phyloP scores from a whole-genome alignment of 257 asterid genomes.

The Avicennia marina region DNA sequence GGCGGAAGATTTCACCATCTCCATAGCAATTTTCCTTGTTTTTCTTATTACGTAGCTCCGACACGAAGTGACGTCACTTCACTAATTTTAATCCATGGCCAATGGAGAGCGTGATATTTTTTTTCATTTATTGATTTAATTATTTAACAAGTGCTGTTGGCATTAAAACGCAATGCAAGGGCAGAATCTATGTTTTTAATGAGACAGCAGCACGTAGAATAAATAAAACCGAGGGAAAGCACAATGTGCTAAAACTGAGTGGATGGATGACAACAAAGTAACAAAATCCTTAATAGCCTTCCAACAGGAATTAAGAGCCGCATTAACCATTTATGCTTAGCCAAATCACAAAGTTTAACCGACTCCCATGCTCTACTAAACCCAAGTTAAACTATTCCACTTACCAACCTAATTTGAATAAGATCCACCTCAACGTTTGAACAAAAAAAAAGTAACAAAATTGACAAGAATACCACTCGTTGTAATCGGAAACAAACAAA shows the following conservation, averaged over 20 bases:
- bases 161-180: not conserved
- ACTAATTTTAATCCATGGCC: no score
- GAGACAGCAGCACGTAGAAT: not conserved
- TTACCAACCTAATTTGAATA: not conserved
- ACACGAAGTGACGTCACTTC: no score
- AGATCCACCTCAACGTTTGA: not conserved
- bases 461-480: not conserved
- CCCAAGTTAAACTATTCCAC: not conserved
- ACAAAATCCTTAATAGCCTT: not conserved
- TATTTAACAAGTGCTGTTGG: not conserved
- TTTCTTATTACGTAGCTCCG: no score
- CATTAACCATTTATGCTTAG: not conserved
- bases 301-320: not conserved
- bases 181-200: not conserved
- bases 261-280: slow-evolving; percentile 11
- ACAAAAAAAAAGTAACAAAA: not conserved
- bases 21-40: no score
- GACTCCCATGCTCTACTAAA: not conserved
- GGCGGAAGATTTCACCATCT: no score
- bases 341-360: not conserved
- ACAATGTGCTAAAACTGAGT: not conserved
- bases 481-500: slow-evolving; percentile 10
- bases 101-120: no score
- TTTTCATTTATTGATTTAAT: not conserved
- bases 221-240: not conserved